Evolutionary conservation across 805 yeast species (phyloP).

Genomic region (Yamadazyma nakazawae): DNA sequence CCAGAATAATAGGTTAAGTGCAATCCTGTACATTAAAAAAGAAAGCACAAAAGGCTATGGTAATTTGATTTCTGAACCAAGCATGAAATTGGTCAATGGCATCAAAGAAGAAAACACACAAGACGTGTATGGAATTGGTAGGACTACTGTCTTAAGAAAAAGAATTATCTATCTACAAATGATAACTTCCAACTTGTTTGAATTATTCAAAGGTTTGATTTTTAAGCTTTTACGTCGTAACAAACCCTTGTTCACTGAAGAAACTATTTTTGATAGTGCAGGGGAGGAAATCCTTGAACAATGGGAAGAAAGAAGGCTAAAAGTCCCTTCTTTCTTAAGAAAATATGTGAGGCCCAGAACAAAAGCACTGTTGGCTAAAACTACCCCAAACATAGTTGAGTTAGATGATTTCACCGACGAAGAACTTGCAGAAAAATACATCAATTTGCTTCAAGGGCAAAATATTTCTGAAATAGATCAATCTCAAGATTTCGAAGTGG

Average conservation of each 20-base stretch:
- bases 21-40: constrained; percentile 8
- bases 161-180: constrained; percentile 20
- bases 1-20: background rate
- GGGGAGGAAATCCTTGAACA: constrained; percentile 17
- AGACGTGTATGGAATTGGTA: background rate
- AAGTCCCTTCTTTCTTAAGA: constrained; percentile 28
- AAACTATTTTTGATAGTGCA: constrained; percentile 2
- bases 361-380: constrained; percentile 6
- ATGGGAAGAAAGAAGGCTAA: constrained; percentile 17
- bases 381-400: constrained; percentile 1
- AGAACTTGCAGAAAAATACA: constrained; percentile 20
- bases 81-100: constrained; percentile 22
- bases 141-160: constrained; percentile 19
- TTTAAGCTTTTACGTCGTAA: constrained; percentile 9
- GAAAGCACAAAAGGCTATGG: constrained; percentile 20
- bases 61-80: constrained; percentile 29
- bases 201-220: constrained; percentile 21
- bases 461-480: constrained; percentile 37
- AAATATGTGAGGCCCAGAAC: constrained; percentile 23
- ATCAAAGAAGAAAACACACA: background rate
- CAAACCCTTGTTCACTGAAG: constrained; percentile 3
- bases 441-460: constrained; percentile 22
- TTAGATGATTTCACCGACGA: constrained; percentile 19
- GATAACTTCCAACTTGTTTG: constrained; percentile 18
- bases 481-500: constrained; percentile 27